Evolutionary conservation across 2,329 filamentous ascomycete species (phyloP).

Genomic region (Orbilia javanica): DNA sequence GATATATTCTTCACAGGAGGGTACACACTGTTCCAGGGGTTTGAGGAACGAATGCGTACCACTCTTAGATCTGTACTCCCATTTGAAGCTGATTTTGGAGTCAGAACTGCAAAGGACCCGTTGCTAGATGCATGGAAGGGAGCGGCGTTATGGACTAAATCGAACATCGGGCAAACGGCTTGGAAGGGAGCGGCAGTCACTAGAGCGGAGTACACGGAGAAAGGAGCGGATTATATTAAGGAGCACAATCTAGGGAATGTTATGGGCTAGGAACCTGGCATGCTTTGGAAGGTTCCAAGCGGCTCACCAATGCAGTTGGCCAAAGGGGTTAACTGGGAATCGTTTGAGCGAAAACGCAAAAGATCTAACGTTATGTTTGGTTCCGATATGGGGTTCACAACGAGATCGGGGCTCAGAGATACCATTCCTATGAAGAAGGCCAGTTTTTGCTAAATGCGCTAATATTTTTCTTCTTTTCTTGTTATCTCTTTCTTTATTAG

Average conservation of each 20-base stretch:
- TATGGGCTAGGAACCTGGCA: slow-evolving; percentile 43
- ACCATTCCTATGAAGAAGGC: not conserved
- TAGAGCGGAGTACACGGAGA: slow-evolving; percentile 87
- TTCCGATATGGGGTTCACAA: not conserved
- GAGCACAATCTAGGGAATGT: slow-evolving; percentile 65
- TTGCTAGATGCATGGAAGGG: slow-evolving; percentile 93
- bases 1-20: slow-evolving; percentile 96
- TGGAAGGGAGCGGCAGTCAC: slow-evolving; percentile 78
- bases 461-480: not conserved
- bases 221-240: slow-evolving; percentile 94
- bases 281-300: slow-evolving; percentile 62
- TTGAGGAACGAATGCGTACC: slow-evolving; percentile 81
- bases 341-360: not conserved
- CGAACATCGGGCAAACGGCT: slow-evolving; percentile 68
- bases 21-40: slow-evolving; percentile 87
- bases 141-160: slow-evolving; percentile 83
- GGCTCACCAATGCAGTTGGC: not conserved
- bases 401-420: not conserved
- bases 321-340: slow-evolving; percentile 3
- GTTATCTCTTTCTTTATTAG: not conserved
- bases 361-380: not conserved
- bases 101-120: slow-evolving; percentile 81
- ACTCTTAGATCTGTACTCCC: slow-evolving; percentile 81
- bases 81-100: slow-evolving; percentile 74
- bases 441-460: not conserved